Base-by-base conservation (phyloP, 495 filamentous ascomycete genomes). In the Penicillium nucicola region DNA sequence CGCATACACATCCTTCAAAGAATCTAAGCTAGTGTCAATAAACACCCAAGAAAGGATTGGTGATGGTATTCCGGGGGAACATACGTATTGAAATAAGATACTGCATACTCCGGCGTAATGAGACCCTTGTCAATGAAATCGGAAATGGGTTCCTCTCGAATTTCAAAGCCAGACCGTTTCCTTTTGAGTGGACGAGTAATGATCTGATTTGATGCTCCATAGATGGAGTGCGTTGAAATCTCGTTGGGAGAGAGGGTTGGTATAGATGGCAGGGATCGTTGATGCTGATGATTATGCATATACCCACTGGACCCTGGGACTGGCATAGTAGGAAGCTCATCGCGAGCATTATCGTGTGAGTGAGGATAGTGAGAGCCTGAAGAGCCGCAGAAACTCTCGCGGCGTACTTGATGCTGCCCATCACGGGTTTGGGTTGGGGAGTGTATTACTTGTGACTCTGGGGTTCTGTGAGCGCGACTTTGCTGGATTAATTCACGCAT, bases 1-100 rank as follows among this genome's bases (percentile, higher is more conserved):
- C 28, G 58, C 66, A 53, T 56, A 70, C 68, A 41, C 74, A 77
- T 23, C 74, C 74, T 53, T 72, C 50, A 34, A 76, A 77, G 53
- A 75, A 77, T 8, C 70, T 71, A 43, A 1, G 7, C 5, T 9
- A 28, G 25, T 8, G 25, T 28, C 25, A 28, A 28, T 28, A 9
- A 23, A 23, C 2, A 23, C 22, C 7, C 25, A 28, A 8, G 7
- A 28, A 28, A 28, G 25, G 2, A 6, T 28, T 22, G 5, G n/a
- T 28, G 12, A 12, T 8, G 7, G 20, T n/a, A 15, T 8, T 6
- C 2, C n/a, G 12, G 42, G 17, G 2, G 13, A 23, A 61, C 65
- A 13, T 48, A 72, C 70, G 64, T 71, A 32, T 57, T 50, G 31
- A 71, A 73, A 40, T 56, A 69, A 5, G 63, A 61, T 20, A 64